Conservation (phyloP, 768 basidiomycete genomes). For the Tricholoma furcatifolium region DNA sequence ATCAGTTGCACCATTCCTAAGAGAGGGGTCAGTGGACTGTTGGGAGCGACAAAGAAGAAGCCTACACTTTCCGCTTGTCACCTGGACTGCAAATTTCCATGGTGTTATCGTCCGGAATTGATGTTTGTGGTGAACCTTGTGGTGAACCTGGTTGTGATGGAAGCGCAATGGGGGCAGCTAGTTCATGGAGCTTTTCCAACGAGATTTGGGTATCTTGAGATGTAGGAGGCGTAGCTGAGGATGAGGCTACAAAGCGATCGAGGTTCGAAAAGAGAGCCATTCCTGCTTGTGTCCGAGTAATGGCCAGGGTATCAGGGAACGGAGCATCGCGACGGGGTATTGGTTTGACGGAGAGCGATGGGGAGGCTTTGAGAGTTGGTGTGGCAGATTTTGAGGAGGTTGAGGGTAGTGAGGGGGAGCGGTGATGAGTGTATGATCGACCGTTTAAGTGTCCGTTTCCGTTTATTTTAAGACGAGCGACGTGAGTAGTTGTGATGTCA, state of each 20-base stretch:
- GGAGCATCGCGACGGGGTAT: constrained; percentile 39
- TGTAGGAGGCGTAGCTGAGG: constrained; percentile 6
- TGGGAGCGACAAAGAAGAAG: constrained; percentile 11
- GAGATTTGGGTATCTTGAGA: constrained; percentile 15
- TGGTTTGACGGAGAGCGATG: constrained; percentile 20
- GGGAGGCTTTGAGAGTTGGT: constrained; percentile 27
- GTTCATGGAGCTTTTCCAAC: constrained; percentile 32
- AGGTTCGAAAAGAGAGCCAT: constrained; percentile 69
- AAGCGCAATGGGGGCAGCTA: constrained; percentile 34
- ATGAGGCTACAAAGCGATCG: constrained; percentile 47
- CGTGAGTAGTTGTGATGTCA: constrained; percentile 33
- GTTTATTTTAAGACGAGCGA: constrained; percentile 35
- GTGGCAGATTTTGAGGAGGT: constrained; percentile 26
- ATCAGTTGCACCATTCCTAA: constrained; percentile 34
- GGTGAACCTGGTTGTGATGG: constrained; percentile 34
- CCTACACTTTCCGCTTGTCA: constrained; percentile 64
- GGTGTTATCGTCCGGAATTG: constrained; percentile 14
- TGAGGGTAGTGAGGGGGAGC: constrained; percentile 37
- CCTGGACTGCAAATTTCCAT: constrained; percentile 40
- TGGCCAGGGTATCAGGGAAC: constrained; percentile 67
- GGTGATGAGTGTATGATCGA: constrained; percentile 31
- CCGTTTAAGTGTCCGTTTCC: constrained; percentile 45
- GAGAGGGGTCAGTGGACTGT: background rate
- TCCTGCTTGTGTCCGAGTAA: constrained; percentile 68
- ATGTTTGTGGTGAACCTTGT: constrained; percentile 26